A percentile compares a stretch with the other conserved stretches of the same genome.
These are phyloP conservation scores for Nemania abortiva DNA, from an alignment of 2,329 filamentous ascomycete genomes.

Conservation along the genomic window DNA sequence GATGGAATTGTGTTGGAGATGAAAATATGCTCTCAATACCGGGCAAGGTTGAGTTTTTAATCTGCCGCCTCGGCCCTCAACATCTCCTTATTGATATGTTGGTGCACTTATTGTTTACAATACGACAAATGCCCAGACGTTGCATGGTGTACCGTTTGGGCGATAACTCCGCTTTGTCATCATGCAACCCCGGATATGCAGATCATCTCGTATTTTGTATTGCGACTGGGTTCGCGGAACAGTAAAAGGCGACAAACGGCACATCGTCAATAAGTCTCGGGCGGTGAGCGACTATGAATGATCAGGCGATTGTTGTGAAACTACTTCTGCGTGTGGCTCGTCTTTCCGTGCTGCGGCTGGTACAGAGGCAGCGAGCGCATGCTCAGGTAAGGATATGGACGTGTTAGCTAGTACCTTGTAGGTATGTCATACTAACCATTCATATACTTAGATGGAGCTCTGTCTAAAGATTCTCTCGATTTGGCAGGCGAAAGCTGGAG, in stretches of 20 bases:
- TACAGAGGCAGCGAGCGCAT: no score
- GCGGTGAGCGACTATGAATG: constrained; percentile 26
- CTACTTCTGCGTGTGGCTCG: neutral
- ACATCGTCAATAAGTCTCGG: neutral
- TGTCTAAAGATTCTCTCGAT: constrained; percentile 1
- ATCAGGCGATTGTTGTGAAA: neutral
- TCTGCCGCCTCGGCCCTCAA: neutral
- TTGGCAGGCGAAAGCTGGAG: neutral
- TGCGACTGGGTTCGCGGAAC: constrained; percentile 16
- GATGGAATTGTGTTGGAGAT: neutral
- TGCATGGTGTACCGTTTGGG: constrained; percentile 14
- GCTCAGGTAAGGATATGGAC: neutral
- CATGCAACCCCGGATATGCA: constrained; percentile 26
- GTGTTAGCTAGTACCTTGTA: neutral
- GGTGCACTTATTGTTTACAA: constrained; percentile 2
- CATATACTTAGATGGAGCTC: neutral
- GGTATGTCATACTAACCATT: neutral
- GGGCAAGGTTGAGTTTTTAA: neutral
- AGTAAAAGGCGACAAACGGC: constrained; percentile 7
- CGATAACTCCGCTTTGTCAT: constrained; percentile 27
- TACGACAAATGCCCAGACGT: neutral
- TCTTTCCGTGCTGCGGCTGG: neutral
- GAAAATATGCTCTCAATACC: neutral
- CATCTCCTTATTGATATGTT: constrained; percentile 16
- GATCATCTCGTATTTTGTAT: constrained; percentile 36